phyloP scores from a whole-genome alignment of 2,329 filamentous ascomycete species.

The Pseudofabraea citricarpa region DNA sequence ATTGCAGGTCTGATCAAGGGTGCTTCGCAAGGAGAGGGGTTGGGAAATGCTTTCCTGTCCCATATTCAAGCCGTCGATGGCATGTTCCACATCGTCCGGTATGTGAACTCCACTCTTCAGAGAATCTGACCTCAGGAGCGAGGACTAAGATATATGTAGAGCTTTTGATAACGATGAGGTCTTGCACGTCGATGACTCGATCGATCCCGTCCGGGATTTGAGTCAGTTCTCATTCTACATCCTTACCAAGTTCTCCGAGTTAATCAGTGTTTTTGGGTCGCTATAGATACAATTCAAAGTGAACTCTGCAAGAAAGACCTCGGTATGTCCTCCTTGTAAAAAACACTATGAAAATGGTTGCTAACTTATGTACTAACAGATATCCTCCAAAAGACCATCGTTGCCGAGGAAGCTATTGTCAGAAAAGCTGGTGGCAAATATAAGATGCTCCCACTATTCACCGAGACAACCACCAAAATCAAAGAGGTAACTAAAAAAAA shows the following conservation, averaged over 20 bases:
- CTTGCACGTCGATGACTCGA: constrained; percentile 41
- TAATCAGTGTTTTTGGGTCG: constrained; percentile 7
- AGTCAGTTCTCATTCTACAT: constrained; percentile 23
- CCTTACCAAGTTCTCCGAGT: neutral
- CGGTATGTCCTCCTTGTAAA: constrained; percentile 21
- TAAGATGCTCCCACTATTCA: constrained; percentile 40
- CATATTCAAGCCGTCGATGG: constrained; percentile 42
- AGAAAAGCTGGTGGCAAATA: constrained; percentile 39
- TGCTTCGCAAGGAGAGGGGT: constrained; percentile 37
- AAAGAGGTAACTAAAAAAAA: constrained; percentile 20
- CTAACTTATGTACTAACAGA: constrained; percentile 18
- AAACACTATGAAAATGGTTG: no score
- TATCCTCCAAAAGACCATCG: constrained; percentile 33
- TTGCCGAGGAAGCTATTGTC: constrained; percentile 35
- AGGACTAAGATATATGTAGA: no score
- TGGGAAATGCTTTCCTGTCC: constrained; percentile 40
- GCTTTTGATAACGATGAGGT: constrained; percentile 42
- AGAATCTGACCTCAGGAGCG: no score
- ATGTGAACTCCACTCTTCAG: no score
- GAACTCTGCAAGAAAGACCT: constrained; percentile 38
- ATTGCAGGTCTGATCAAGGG: constrained; percentile 41
- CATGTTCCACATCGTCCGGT: constrained; percentile 41
- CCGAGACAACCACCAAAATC: constrained; percentile 38
- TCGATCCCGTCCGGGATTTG: constrained; percentile 39
- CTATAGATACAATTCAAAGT: constrained; percentile 32